Evolutionary conservation across 1,284 basidiomycete species (phyloP), one percentile per base, ranked within the genome.

Genomic region (Ganoderma meredithae): DNA sequence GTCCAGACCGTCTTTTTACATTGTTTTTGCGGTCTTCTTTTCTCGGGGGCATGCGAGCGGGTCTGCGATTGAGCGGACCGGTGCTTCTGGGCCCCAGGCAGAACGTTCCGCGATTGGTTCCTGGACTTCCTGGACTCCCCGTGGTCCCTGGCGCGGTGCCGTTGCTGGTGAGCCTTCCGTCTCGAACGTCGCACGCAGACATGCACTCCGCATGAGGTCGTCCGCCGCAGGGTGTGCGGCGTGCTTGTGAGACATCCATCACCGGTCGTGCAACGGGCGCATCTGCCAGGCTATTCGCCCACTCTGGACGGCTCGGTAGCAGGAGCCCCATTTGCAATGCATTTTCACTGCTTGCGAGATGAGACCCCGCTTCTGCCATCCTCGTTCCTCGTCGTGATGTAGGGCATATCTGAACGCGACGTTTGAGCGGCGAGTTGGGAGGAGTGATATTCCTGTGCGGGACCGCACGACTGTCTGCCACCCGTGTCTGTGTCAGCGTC

Each of bases 221-320:
- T 10, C 22, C n/a, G 12, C 22, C 47, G 12, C n/a, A 13, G 19
- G 44, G 8, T 10, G 10, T 25, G 47, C 47, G 47, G 47, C 47
- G 47, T 52, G 22, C n/a, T 27, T 52, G 47, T 52, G 47, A 25
- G 47, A 25, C 47, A 25, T 13, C 22, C 47, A 52, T 52, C 47
- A 52, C 22, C 47, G 13, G 13, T 31, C 41, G 31, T 53, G 25
- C 52, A 62, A 60, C 39, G 56, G 63, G 58, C 59, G 25, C 22
- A n/a, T 39, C 36, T 41, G 36, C 12, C 36, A 22, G n/a, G 56
- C 4, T 22, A 22, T 40, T 36, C n/a, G 33, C 31, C 36, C 33
- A 9, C 56, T 25, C 25, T 3, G 47, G 47, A 25, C 25, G 17
- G 22, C 58, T 22, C 58, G 40, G 58, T 60, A 4, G 36, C 39